Evolutionary conservation across 2,329 filamentous ascomycete species (phyloP), one percentile per base, ranked within the genome.

Genomic region (Phialemonium atrogriseum): DNA sequence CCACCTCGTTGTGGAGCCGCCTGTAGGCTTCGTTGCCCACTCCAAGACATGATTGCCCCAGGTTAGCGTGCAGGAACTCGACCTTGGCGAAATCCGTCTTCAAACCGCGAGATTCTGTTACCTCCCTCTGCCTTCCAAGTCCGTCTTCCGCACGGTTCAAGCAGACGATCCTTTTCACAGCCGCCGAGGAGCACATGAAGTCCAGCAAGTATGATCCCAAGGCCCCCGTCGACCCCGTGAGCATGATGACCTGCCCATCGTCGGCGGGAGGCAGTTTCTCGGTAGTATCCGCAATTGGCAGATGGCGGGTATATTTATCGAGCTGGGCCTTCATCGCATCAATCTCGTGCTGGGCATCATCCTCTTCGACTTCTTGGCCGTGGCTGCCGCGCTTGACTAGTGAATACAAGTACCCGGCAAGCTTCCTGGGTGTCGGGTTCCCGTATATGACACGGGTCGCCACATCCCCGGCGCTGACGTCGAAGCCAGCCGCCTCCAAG

Each of bases 211-310:
- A 68, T 4, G 55, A 61, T 0, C 68, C 68, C 12, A 72, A 40
- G 5, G 59, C 63, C 7, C 68, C 67, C 0, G 68, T 71, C 5
- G 59, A 64, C 10, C 64, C 68, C 0, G 65, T 71, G 13, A 72
- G 18, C 13, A 27, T 17, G 5, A 70, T 54, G 4, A 50, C 59
- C 32, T 68, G 54, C 24, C 52, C 53, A 1, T 56, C 46, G 19
- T 53, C 47, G 1, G 37, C 34, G 2, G 56, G 48, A 3, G 49
- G 33, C 5, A 51, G 47, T 29, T 55, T 54, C 26, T 43, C 34
- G n/a, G n/a, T n/a, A 24, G 29, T 21, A 7, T 22, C 36, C 3
- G 43, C 41, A 8, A 34, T 30, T 4, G 45, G 50, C 14, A 60
- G 41, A 31, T 55, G 36, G 6, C 32, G 28, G 3, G 52, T 59